A percentile compares a stretch with the other conserved stretches of the same genome.
Evolutionary conservation across 768 basidiomycete genomes (phyloP).

Genomic region (Krasilnikovozyma curviuscula): DNA sequence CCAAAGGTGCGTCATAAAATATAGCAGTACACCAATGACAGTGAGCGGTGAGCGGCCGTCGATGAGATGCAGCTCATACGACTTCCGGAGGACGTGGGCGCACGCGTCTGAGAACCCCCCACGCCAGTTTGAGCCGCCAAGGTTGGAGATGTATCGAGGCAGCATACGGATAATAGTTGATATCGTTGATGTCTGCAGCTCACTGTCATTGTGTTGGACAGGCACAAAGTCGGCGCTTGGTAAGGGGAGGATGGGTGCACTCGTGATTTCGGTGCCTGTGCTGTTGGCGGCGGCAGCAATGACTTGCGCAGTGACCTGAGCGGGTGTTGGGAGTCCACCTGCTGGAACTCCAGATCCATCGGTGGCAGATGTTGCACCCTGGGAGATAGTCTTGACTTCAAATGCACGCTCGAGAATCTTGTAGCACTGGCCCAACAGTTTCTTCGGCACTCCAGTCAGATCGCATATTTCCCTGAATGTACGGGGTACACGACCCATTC

Average conservation of each 20-base stretch:
- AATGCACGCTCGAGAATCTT: slow-evolving; percentile 74
- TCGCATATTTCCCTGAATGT: slow-evolving; percentile 93
- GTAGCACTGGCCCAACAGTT: slow-evolving; percentile 82
- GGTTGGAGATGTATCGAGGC: slow-evolving; percentile 13
- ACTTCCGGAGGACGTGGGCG: slow-evolving; percentile 58
- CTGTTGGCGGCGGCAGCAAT: slow-evolving; percentile 20
- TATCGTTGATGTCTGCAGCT: background rate
- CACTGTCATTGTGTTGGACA: background rate
- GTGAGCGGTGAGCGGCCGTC: slow-evolving; percentile 90
- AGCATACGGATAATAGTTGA: slow-evolving; percentile 13
- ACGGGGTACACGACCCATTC: slow-evolving; percentile 83
- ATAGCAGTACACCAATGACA: slow-evolving; percentile 94
- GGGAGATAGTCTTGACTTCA: slow-evolving; percentile 40
- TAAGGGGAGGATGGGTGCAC: background rate
- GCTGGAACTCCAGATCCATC: slow-evolving; percentile 19
- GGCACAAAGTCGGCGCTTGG: background rate
- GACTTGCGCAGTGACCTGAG: slow-evolving; percentile 27
- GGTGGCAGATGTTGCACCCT: slow-evolving; percentile 45
- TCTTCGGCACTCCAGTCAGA: slow-evolving; percentile 82
- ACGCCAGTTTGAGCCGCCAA: too few relatives aligned
- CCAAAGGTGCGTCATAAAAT: slow-evolving; percentile 70
- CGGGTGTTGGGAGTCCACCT: slow-evolving; percentile 15
- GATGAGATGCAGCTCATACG: slow-evolving; percentile 66
- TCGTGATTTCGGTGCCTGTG: background rate
- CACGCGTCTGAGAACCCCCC: slow-evolving; percentile 44